Evolutionary conservation across 345 rosid genomes (phyloP).

Genomic region (Lepidium aucheri): DNA sequence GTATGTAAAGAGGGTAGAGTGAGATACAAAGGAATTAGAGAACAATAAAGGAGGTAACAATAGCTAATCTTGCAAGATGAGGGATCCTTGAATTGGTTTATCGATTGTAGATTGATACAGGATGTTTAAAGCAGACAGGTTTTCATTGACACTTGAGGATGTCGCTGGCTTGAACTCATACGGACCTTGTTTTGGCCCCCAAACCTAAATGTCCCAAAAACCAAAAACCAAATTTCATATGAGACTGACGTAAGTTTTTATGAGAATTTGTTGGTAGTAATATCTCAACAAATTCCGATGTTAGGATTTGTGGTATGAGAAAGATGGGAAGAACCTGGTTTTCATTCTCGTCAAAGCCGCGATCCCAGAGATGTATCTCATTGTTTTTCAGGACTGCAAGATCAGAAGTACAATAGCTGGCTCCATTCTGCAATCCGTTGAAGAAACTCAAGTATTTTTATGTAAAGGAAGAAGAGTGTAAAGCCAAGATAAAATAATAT

Average conservation of each 20-base stretch:
- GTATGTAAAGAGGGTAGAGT: not conserved
- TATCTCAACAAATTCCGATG: not conserved
- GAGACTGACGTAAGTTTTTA: not conserved
- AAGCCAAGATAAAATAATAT: not conserved
- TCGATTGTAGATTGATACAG: constrained; percentile 41
- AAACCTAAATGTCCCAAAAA: constrained; percentile 42
- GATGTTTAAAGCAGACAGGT: constrained; percentile 49
- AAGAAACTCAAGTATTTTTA: not conserved
- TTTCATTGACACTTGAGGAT: constrained; percentile 39
- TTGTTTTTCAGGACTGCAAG: constrained; percentile 71
- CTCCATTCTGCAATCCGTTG: constrained; percentile 43
- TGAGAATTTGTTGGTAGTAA: not conserved
- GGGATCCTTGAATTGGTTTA: constrained; percentile 74
- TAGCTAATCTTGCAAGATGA: constrained; percentile 61
- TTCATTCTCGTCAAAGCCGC: constrained; percentile 68
- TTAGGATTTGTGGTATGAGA: not conserved
- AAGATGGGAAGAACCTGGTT: constrained; percentile 49
- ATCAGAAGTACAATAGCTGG: constrained; percentile 71
- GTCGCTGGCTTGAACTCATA: constrained; percentile 83
- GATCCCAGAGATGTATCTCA: constrained; percentile 87
- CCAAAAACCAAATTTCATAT: not conserved
- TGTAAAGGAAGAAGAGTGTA: not conserved
- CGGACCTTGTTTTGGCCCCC: constrained; percentile 74
- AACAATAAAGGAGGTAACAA: not conserved
- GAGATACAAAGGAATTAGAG: not conserved